A percentile compares a stretch with the other conserved stretches of the same genome.
phyloP scores from a whole-genome alignment of 2,329 filamentous ascomycete genomes.

The Ilyonectria mors-panacis region DNA sequence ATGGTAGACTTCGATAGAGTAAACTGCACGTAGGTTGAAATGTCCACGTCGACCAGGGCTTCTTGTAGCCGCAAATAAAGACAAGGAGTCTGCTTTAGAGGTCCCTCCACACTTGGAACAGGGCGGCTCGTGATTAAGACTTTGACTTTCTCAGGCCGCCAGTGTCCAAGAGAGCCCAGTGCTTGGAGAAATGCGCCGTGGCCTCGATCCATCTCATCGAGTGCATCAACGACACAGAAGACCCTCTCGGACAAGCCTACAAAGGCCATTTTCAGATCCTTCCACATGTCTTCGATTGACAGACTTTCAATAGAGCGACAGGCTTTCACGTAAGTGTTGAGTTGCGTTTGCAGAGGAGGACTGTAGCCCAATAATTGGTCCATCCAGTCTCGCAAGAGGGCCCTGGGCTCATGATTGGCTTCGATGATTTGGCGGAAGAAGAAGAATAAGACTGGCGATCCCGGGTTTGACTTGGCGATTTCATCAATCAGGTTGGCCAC shows the following conservation, averaged over 20 bases:
- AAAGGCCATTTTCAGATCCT: constrained; percentile 46
- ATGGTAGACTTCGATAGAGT: constrained; percentile 35
- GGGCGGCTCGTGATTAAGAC: constrained; percentile 62
- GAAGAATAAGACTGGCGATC: constrained; percentile 54
- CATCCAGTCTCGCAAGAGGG: constrained; percentile 54
- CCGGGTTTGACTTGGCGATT: not conserved
- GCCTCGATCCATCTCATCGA: constrained; percentile 63
- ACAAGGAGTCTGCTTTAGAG: constrained; percentile 46
- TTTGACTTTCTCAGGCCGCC: constrained; percentile 54
- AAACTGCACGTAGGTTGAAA: constrained; percentile 54
- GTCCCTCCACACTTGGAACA: constrained; percentile 47
- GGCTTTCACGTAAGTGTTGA: constrained; percentile 36
- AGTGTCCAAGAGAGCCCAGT: constrained; percentile 52
- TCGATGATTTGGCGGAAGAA: constrained; percentile 58
- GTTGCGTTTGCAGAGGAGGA: constrained; percentile 46
- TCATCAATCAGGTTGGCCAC: constrained; percentile 46
- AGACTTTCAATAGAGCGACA: constrained; percentile 8
- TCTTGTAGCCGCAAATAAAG: constrained; percentile 56
- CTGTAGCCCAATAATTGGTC: constrained; percentile 51
- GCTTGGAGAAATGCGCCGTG: constrained; percentile 51
- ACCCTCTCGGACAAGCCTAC: constrained; percentile 40
- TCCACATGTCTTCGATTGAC: constrained; percentile 49
- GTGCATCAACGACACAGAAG: constrained; percentile 59
- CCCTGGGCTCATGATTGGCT: constrained; percentile 51
- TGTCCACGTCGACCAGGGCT: constrained; percentile 56